Base-by-base conservation (phyloP, 345 rosid species). In the Syzygium grande region DNA sequence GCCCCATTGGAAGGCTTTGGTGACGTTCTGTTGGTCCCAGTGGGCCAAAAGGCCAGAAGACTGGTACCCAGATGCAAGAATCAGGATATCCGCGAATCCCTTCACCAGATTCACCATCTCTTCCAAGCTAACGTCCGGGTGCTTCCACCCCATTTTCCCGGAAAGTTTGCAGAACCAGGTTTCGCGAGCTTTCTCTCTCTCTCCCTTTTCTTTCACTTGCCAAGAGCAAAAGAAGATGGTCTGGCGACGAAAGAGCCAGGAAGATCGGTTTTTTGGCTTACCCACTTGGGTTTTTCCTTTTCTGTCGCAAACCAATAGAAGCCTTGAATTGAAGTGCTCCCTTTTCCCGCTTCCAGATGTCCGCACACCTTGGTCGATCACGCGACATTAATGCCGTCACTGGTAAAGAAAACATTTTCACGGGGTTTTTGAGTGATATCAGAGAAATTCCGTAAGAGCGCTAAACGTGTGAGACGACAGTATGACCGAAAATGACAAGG, bases 41-140 rank as follows among this genome's bases (percentile, higher is more conserved):
- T 92, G 92, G 73, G 95, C 96, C 19, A 90, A 89, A 88, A 73
- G 90, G 86, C 98, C 98, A 87, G 96, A 92, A 29, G 99, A 97
- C 84, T 92, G 98, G 92, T 91, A 94, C 92, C 96, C 98, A 90
- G 98, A 94, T 87, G 94, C 94, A n/a, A 96, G 91, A 86, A 95
- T 92, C 87, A 95, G 90, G 52, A 96, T 88, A 92, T 95, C 98
- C 46, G 94, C 94, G 87, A 96, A 94, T 90, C 98, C 99, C 91
- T 94, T 93, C 65, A 94, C 88, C 54, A 93, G 92, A 87, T 93
- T 94, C 90, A 87, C 29, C 93, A 94, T 89, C 58, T 94, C 95
- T 87, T 92, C 94, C 58, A 92, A 91, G 12, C 93, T 91, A 12
- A 95, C 90, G 77, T 90, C 94, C 84, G 96, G 95, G 91, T 92